A percentile compares a stretch with the other conserved stretches of the same genome.
These are phyloP conservation scores for Colletotrichum gigasporum DNA, from an alignment of 2,329 filamentous ascomycete genomes.

Conservation along the genomic window DNA sequence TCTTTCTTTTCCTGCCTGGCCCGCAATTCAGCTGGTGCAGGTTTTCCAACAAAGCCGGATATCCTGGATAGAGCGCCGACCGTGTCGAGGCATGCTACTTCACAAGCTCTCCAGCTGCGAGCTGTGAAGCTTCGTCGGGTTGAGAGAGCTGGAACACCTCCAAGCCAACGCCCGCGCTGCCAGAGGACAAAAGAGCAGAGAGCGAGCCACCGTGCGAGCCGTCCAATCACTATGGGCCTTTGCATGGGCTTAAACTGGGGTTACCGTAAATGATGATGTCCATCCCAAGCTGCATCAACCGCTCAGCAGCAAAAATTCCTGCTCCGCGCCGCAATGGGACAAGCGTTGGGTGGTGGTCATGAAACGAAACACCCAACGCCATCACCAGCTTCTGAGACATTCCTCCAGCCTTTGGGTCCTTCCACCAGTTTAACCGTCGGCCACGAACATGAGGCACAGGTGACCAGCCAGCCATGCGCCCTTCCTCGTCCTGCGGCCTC, in stretches of 20 bases:
- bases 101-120: not conserved
- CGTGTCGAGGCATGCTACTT: not conserved
- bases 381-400: conserved; percentile 23
- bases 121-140: not conserved
- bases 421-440: conserved; percentile 20
- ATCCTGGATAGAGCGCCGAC: not conserved
- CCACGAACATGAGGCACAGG: not conserved
- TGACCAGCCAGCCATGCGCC: not conserved
- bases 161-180: conserved; percentile 19
- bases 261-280: conserved; percentile 1
- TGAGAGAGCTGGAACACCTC: not conserved
- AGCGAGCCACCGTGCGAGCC: not conserved
- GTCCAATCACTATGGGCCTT: conserved; percentile 2
- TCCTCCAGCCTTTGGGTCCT: not conserved
- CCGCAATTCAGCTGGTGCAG: not conserved
- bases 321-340: conserved; percentile 19
- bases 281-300: conserved; percentile 6
- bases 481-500: not conserved
- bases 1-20: not conserved
- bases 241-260: not conserved
- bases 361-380: conserved; percentile 30
- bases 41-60: not conserved
- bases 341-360: conserved; percentile 20
- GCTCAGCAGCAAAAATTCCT: conserved; percentile 13
- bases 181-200: conserved; percentile 3